These are phyloP conservation scores for Diaporthe citrichinensis DNA, from an alignment of 2,329 filamentous ascomycete species.

Conservation along the genomic window DNA sequence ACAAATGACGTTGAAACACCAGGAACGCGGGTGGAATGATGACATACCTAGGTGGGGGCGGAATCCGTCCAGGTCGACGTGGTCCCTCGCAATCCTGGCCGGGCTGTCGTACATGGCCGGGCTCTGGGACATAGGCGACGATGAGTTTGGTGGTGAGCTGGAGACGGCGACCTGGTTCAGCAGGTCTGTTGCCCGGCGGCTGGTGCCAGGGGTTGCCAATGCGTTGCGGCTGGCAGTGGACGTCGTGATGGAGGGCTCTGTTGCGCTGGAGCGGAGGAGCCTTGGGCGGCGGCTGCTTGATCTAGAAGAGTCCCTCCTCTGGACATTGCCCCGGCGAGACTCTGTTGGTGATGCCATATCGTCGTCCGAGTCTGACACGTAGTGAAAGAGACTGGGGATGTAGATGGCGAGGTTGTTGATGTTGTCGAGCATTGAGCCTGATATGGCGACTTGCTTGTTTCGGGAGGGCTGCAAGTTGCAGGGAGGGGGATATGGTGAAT, in stretches of 20 bases:
- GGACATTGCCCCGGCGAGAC: conserved; percentile 48
- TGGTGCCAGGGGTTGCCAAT: conserved; percentile 62
- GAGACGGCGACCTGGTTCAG: conserved; percentile 68
- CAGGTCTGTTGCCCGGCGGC: conserved; percentile 67
- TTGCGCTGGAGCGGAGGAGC: conserved; percentile 68
- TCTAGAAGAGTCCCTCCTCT: conserved; percentile 58
- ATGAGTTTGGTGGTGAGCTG: conserved; percentile 53
- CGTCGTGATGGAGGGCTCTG: conserved; percentile 70
- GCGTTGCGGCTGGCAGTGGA: conserved; percentile 67
- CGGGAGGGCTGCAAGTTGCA: conserved; percentile 17
- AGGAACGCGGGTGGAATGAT: background rate
- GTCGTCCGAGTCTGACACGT: conserved; percentile 40
- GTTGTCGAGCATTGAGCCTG: conserved; percentile 40
- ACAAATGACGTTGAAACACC: conserved; percentile 39
- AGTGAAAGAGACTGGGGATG: conserved; percentile 38
- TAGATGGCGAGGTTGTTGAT: conserved; percentile 40
- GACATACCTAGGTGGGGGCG: conserved; percentile 40
- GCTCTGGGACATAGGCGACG: conserved; percentile 54
- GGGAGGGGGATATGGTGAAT: background rate
- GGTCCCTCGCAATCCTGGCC: conserved; percentile 44
- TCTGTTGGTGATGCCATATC: conserved; percentile 53
- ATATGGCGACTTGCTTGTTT: background rate
- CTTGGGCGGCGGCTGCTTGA: conserved; percentile 62
- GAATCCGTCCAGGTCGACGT: conserved; percentile 37
- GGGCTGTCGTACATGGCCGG: conserved; percentile 52